Evolutionary conservation across 257 asterid genomes (phyloP), one percentile per base, ranked within the genome.

Genomic region (Cinchona pubescens): DNA sequence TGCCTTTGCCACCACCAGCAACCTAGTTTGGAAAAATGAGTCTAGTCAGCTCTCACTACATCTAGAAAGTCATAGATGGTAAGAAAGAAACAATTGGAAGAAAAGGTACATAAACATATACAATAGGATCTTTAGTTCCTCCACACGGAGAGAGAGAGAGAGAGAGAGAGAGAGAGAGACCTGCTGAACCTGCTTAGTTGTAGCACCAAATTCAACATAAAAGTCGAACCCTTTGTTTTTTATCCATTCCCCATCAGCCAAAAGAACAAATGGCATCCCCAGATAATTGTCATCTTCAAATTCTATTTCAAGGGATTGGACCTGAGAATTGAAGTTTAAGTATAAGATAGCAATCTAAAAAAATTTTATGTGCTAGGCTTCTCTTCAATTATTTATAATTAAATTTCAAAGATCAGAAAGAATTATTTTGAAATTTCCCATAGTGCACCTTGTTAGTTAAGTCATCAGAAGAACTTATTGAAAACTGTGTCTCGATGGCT

Each of bases 191-290:
- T 82, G 75, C 49, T 69, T 81, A 68, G 87, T 58, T 75, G 35
- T 76, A 72, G 84, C 67, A 79, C 81, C 82, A 76, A 95, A 86
- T 76, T 85, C 94, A 71, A 83, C 85, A 79, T 91, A 92, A 80
- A 95, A 95, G 85, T 95, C 99, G 2, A 97, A 86, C 72, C 93
- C 96, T 14, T 84, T 78, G 84, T 95, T 82, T 79, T 92, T 95
- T 49, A 95, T 71, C 99, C 99, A 95, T 72, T 84, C 90, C 74
- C 84, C 93, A 76, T 86, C 89, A 75, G 90, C 86, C 81, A 91
- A 64, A 79, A 95, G 87, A 86, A 95, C 99, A 88, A 95, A 95
- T 71, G 99, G 97, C 91, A 95, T 92, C 79, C 99, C 99, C 81
- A 87, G 88, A 79, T 83, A 92, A 45, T 61, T 80, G 74, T 81